Percentiles rank a stretch among this genome's conserved stretches.
Evolutionary conservation across 1,284 basidiomycete genomes (phyloP).

Genomic region (Trametes sp.): DNA sequence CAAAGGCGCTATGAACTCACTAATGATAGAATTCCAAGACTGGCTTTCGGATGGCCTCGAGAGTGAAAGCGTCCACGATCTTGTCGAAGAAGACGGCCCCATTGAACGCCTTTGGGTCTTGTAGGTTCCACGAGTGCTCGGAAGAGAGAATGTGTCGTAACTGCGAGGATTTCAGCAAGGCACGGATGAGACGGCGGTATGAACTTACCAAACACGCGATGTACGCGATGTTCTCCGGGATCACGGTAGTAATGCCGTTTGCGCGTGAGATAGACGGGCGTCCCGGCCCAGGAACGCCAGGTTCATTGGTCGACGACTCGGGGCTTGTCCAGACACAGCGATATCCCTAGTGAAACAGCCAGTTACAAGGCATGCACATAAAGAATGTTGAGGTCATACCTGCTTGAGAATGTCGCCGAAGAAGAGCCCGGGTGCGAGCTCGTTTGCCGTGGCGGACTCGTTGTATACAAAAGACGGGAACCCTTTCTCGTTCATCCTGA

Average conservation of each 20-base stretch:
- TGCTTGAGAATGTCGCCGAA: neutral
- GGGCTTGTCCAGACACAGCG: constrained; percentile 14
- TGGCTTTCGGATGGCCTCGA: too few species aligned
- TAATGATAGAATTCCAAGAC: too few species aligned
- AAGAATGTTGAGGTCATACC: neutral
- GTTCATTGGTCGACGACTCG: neutral
- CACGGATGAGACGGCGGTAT: neutral
- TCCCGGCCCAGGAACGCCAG: neutral
- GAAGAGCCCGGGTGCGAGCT: neutral
- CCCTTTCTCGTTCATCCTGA: constrained; percentile 1
- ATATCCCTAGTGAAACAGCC: neutral
- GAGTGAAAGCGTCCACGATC: neutral
- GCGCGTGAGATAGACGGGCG: constrained; percentile 3
- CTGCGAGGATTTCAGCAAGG: neutral
- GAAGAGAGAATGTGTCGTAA: constrained; percentile 6
- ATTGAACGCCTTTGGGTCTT: constrained; percentile 1
- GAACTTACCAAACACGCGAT: constrained; percentile 5
- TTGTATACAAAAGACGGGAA: constrained; percentile 2
- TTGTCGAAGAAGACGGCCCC: constrained; percentile 1
- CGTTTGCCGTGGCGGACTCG: neutral
- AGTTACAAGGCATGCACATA: neutral
- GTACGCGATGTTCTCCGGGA: constrained; percentile 6
- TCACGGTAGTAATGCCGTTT: neutral
- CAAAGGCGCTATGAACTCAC: too few species aligned
- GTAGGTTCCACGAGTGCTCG: neutral